Conservation (phyloP, 495 filamentous ascomycete species). For the Usnea hakonensis region DNA sequence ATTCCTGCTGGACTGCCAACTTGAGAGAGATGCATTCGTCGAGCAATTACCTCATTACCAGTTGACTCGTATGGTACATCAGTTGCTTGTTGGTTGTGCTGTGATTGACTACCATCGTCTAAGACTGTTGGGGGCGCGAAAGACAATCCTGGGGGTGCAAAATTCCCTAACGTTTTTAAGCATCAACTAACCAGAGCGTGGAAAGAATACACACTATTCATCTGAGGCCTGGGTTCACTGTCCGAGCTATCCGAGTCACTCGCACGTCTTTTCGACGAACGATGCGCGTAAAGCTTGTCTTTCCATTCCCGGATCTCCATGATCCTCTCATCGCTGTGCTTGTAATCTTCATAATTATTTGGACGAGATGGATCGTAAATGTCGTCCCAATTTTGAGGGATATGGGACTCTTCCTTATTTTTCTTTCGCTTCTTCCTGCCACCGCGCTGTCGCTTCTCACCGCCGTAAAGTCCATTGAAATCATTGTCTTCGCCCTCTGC, state of each 20-base stretch:
- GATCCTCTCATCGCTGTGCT: conserved; percentile 76
- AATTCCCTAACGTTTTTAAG: conserved; percentile 40
- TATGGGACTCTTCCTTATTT: conserved; percentile 51
- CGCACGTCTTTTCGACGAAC: conserved; percentile 42
- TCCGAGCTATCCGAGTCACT: conserved; percentile 54
- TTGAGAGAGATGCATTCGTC: conserved; percentile 48
- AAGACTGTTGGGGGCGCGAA: conserved; percentile 65
- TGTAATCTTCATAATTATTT: conserved; percentile 81
- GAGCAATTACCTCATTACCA: conserved; percentile 65
- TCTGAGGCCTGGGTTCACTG: conserved; percentile 38
- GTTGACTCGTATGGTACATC: conserved; percentile 47
- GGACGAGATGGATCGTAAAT: conserved; percentile 81
- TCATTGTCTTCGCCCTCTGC: conserved; percentile 65
- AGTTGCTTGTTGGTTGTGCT: conserved; percentile 33
- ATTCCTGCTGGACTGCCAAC: conserved; percentile 21
- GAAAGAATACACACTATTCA: conserved; percentile 42
- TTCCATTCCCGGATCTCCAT: conserved; percentile 83
- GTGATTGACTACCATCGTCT: conserved; percentile 31
- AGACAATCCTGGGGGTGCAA: conserved; percentile 62
- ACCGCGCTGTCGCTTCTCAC: conserved; percentile 63
- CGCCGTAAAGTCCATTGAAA: conserved; percentile 52
- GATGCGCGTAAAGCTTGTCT: conserved; percentile 70
- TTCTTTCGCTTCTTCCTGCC: conserved; percentile 88
- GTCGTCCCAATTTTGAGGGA: conserved; percentile 81
- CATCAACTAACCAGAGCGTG: background rate